Evolutionary conservation across 75 land plant species (phyloP), one percentile per base, ranked within the genome.

Genomic region (Picea glauca): DNA sequence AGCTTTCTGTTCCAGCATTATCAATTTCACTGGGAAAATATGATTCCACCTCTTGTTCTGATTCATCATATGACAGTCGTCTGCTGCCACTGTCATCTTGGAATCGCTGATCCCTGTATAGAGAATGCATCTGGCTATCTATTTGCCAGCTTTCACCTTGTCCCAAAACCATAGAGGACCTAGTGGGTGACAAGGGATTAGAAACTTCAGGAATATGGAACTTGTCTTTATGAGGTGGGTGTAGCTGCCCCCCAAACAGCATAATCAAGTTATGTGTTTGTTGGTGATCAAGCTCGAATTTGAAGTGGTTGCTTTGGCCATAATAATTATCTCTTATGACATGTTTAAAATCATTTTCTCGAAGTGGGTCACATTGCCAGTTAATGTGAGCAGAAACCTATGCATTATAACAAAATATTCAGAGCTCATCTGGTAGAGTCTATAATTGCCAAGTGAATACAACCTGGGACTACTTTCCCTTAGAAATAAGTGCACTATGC

Each of bases 201-300:
- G 11, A 50, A 9, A 50, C 56, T 50, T 9, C 56, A 50, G 56
- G 56, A 50, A 9, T 2, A 11, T 1, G 1, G 1, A 11, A 50
- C 56, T 50, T 50, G 56, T 9, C 56, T 50, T 50, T 50, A 11
- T 1, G 56, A 50, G 56, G 56, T 50, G 56, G 56, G 13, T 50
- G 12, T 50, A 9, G 1, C 11, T 50, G 12, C 12, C 12, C 1
- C 12, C 2, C 2, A 23, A 89, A 80, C 32, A 81, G 60, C 15
- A 72, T n/a, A 3, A 76, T 82, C 77, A 89, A 54, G 57, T 67
- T 57, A 43, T 58, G 57, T 18, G 84, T 60, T 62, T 90, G 94
- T n/a, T 77, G 35, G 58, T 81, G 82, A 65, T 90, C 91, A 11
- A 92, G 87, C 82, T 92, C 92, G 80, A 90, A 90, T 82, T 85